These are phyloP conservation scores for Cafeteria roenbergensis DNA, from an alignment of 108 stramenopile genomes.

Conservation along the genomic window DNA sequence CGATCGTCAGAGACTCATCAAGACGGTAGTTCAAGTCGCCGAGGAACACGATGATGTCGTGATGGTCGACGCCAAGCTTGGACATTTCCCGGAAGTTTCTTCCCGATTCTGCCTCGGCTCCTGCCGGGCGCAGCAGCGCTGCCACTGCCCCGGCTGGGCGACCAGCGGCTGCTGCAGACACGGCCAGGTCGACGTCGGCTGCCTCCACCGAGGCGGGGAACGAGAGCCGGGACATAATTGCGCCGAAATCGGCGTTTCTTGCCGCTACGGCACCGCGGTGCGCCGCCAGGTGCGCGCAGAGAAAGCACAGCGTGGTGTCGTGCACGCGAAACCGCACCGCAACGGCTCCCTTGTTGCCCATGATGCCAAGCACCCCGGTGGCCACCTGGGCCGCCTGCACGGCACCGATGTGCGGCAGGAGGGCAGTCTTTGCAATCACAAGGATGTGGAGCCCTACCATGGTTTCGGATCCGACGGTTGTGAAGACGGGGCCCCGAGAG, in stretches of 20 bases:
- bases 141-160: too few relatives aligned
- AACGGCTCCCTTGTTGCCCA: constrained; percentile 98
- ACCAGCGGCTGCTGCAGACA: too few relatives aligned
- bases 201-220: constrained; percentile 76
- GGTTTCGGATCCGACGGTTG: constrained; percentile 38
- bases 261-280: constrained; percentile 89
- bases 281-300: constrained; percentile 85
- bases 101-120: too few relatives aligned
- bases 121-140: too few relatives aligned
- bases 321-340: constrained; percentile 67
- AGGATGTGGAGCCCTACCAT: constrained; percentile 83
- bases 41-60: constrained; percentile 88
- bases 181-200: too few relatives aligned
- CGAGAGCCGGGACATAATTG: constrained; percentile 56
- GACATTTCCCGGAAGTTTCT: too few relatives aligned
- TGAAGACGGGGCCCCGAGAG: too few relatives aligned
- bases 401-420: constrained; percentile 50
- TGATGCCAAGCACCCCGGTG: constrained; percentile 93
- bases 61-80: constrained; percentile 57
- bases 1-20: constrained; percentile 63
- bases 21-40: constrained; percentile 96
- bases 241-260: constrained; percentile 78
- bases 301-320: constrained; percentile 80
- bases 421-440: constrained; percentile 68
- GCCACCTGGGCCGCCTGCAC: constrained; percentile 60